Evolutionary conservation across 306 rosid species (phyloP), one percentile per base, ranked within the genome.

Genomic region (Dicorynia guianensis): DNA sequence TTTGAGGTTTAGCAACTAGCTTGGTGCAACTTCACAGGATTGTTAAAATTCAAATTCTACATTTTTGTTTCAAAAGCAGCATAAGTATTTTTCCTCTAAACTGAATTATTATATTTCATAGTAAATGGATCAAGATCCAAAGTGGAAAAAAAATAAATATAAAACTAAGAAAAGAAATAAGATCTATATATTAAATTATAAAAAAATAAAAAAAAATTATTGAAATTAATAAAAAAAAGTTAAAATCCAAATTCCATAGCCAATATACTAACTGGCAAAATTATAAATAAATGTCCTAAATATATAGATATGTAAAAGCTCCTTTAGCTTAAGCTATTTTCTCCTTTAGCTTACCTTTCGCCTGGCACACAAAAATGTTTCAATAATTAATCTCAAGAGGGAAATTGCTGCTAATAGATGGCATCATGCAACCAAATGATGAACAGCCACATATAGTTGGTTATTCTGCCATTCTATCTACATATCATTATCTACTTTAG

Each of bases 331-430:
- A 58, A 49, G 60, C 44, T 33, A 64, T 62, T 64, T 52, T 54
- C 52, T 57, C 56, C 33, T 71, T 59, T 55, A 71, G 46, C 73
- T 61, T 35, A 50, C 17, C 30, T 55, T 43, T 40, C 58, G 50
- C 44, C 62, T 67, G 80, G 67, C 50, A 73, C 30, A 49, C 35
- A 57, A 74, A 59, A 12, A 74, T 46, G 55, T 18, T 25, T 81
- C 76, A 78, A 81, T 85, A 76, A 85, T 85, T 81, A 69, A 50
- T 47, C 48, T 54, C 44, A 66, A 64, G 76, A 59, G 70, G 71
- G 8, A 75, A 60, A 78, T 63, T 59, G 81, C 65, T 82, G 58
- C 74, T 75, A 48, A 74, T 38, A 75, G 71, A 76, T 81, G 81
- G 80, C 44, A 78, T 78, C 65, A 75, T 54, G 69, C 77, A 74